phyloP scores from a whole-genome alignment of 2,329 filamentous ascomycete genomes.

The Metarhizium sp. region DNA sequence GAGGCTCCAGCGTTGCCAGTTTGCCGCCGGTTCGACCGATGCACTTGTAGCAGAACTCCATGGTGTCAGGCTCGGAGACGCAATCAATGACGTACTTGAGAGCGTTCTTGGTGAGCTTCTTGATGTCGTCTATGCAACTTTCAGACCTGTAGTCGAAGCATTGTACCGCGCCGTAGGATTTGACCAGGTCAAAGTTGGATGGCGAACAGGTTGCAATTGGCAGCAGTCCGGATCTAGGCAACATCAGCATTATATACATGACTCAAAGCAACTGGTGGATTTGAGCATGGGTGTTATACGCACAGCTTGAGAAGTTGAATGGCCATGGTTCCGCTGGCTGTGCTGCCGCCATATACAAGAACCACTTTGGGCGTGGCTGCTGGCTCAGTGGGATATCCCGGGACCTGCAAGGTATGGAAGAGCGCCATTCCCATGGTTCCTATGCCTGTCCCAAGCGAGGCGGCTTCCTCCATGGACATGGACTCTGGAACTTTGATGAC shows the following conservation, averaged over 20 bases:
- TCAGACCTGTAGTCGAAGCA: conserved; percentile 28
- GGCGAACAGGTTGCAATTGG: conserved; percentile 12
- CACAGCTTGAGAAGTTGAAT: not conserved
- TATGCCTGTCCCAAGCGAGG: not conserved
- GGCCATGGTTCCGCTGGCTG: not conserved
- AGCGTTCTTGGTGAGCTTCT: conserved; percentile 24
- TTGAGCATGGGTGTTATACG: too few species aligned
- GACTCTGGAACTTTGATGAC: not conserved
- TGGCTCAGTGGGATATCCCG: not conserved
- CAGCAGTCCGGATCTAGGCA: too few species aligned
- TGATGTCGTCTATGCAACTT: conserved; percentile 20
- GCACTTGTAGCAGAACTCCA: too few species aligned
- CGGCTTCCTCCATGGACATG: not conserved
- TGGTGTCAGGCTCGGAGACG: too few species aligned
- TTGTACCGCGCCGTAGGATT: conserved; percentile 27
- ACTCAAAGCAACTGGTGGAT: too few species aligned
- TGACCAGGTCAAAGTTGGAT: conserved; percentile 16
- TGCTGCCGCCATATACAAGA: not conserved
- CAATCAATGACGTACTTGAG: conserved; percentile 29
- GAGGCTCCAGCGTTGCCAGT: too few species aligned
- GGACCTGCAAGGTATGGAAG: not conserved
- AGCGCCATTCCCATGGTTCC: not conserved
- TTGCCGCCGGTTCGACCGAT: too few species aligned
- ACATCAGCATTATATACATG: too few species aligned
- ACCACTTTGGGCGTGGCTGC: not conserved